These are phyloP conservation scores for Aspergillus hiratsukae DNA, from an alignment of 2,329 filamentous ascomycete species.

Conservation along the genomic window DNA sequence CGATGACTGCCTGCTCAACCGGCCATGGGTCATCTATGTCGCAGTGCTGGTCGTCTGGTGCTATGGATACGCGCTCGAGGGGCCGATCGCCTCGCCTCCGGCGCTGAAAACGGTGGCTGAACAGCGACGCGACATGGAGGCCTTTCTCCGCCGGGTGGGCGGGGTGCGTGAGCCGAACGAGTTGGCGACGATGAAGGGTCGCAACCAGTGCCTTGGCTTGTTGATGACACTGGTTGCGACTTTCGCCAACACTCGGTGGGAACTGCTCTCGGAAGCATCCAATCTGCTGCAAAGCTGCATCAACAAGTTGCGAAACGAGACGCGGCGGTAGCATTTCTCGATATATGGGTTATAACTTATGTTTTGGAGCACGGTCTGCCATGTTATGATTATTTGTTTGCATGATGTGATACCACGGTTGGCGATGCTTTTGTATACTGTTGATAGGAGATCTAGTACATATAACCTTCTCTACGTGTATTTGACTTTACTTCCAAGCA, in stretches of 20 bases:
- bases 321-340: background rate
- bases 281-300: conserved; percentile 78
- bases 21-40: conserved; percentile 94
- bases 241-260: conserved; percentile 82
- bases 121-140: conserved; percentile 71
- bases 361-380: background rate
- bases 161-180: conserved; percentile 71
- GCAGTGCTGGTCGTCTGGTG: conserved; percentile 90
- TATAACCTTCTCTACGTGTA: background rate
- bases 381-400: conserved; percentile 4
- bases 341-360: conserved; percentile 3
- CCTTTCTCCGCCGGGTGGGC: conserved; percentile 69
- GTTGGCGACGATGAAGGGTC: conserved; percentile 65
- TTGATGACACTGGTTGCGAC: no score
- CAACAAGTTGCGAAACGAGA: conserved; percentile 45
- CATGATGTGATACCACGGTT: conserved; percentile 3
- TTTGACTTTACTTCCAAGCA: background rate
- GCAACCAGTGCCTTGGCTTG: conserved; percentile 79
- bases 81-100: conserved; percentile 55
- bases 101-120: conserved; percentile 58
- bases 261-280: conserved; percentile 82
- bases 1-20: conserved; percentile 83
- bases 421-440: background rate
- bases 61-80: conserved; percentile 88
- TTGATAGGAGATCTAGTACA: background rate